These are phyloP conservation scores for Schizonepeta tenuifolia DNA, from an alignment of 257 asterid genomes.

Conservation along the genomic window DNA sequence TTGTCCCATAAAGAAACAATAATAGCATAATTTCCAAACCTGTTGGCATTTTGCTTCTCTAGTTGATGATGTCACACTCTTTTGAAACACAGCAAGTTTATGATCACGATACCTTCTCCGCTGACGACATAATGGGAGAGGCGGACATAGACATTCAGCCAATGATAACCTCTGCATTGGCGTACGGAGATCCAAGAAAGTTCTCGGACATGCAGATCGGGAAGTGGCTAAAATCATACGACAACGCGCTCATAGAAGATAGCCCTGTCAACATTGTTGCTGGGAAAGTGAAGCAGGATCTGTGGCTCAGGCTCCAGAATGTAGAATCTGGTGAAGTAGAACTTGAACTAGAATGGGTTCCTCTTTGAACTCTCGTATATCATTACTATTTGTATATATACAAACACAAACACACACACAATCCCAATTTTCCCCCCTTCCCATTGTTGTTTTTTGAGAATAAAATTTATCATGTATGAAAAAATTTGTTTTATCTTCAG, in stretches of 20 bases:
- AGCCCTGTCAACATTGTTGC: conserved; percentile 83
- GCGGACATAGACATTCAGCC: conserved; percentile 97
- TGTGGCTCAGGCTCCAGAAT: conserved; percentile 86
- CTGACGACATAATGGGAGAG: conserved; percentile 97
- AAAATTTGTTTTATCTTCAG: neutral
- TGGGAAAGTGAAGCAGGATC: conserved; percentile 88
- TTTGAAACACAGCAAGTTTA: conserved; percentile 56
- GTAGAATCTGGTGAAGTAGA: conserved; percentile 95
- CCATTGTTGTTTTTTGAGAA: conserved; percentile 4
- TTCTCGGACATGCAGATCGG: conserved; percentile 97
- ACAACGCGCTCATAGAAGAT: conserved; percentile 83
- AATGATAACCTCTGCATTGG: conserved; percentile 87
- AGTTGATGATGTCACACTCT: neutral
- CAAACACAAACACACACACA: neutral
- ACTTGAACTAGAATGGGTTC: conserved; percentile 92
- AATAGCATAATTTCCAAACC: neutral
- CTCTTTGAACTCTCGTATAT: conserved; percentile 48
- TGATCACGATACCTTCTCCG: conserved; percentile 87
- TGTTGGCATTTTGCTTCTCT: neutral
- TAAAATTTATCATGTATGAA: conserved; percentile 26
- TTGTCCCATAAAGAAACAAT: neutral
- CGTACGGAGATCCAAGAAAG: conserved; percentile 82
- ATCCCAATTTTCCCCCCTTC: neutral
- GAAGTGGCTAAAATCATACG: conserved; percentile 91
- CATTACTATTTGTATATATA: neutral